Evolutionary conservation across 225 moss, liverwort and hornwort species (phyloP).

Genomic region (Polytrichum commune): DNA sequence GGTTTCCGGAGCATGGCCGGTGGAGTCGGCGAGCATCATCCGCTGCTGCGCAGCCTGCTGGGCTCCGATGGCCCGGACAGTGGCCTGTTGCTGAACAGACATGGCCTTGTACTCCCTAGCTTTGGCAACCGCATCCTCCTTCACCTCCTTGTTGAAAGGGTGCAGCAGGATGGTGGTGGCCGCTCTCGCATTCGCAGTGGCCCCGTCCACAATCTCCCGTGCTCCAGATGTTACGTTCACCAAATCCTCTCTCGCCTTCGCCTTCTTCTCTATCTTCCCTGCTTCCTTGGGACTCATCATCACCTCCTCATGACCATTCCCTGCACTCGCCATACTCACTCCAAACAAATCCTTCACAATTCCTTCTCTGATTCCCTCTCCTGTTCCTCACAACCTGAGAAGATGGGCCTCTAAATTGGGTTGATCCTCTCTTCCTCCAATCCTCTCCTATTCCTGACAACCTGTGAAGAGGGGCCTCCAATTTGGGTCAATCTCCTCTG

Average conservation of each 20-base stretch:
- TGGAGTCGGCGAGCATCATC: not conserved
- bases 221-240: slow-evolving; percentile 71
- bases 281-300: not conserved
- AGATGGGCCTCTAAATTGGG: too few species aligned
- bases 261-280: slow-evolving; percentile 28
- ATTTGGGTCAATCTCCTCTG: too few species aligned
- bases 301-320: too few species aligned
- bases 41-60: slow-evolving; percentile 49
- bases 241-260: slow-evolving; percentile 54
- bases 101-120: slow-evolving; percentile 49
- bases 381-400: too few species aligned
- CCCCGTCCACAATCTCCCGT: slow-evolving; percentile 57
- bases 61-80: slow-evolving; percentile 39
- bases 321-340: too few species aligned
- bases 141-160: slow-evolving; percentile 48
- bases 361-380: too few species aligned
- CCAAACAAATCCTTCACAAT: too few species aligned
- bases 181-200: slow-evolving; percentile 48
- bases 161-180: slow-evolving; percentile 46
- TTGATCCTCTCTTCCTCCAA: too few species aligned
- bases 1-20: too few species aligned
- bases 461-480: too few species aligned
- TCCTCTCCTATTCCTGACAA: too few species aligned
- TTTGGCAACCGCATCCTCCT: slow-evolving; percentile 35
- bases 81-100: slow-evolving; percentile 35